Conservation (phyloP, 495 filamentous ascomycete genomes). For the Extremus antarcticus region DNA sequence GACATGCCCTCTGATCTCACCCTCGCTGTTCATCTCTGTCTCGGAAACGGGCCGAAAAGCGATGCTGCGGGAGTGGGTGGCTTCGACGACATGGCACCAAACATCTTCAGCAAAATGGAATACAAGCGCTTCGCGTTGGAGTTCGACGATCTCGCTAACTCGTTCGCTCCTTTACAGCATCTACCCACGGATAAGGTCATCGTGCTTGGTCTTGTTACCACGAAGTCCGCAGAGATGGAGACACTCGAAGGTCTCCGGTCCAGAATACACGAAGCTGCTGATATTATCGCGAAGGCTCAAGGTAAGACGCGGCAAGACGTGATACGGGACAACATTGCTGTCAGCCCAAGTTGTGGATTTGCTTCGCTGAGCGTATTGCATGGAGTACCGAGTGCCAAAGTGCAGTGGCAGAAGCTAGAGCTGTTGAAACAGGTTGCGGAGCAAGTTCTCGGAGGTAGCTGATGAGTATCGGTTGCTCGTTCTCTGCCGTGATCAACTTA, state of each 20-base stretch:
- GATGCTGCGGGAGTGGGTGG: constrained; percentile 20
- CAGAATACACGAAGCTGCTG: constrained; percentile 23
- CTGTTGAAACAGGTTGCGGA: constrained; percentile 27
- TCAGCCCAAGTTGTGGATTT: constrained; percentile 29
- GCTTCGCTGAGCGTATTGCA: constrained; percentile 22
- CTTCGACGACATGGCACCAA: constrained; percentile 27
- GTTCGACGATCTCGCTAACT: constrained; percentile 37
- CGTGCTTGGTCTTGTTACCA: constrained; percentile 24
- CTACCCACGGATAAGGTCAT: constrained; percentile 24
- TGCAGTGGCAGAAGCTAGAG: constrained; percentile 26
- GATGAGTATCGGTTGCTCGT: no score
- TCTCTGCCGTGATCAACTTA: no score
- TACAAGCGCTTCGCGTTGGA: constrained; percentile 27
- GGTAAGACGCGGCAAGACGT: not conserved
- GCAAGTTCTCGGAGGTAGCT: constrained; percentile 19
- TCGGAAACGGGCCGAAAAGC: constrained; percentile 3
- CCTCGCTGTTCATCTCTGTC: constrained; percentile 27
- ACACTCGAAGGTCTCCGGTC: constrained; percentile 20
- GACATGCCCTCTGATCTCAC: constrained; percentile 23
- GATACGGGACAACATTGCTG: constrained; percentile 30
- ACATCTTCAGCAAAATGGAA: constrained; percentile 26
- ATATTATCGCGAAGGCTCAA: constrained; percentile 19
- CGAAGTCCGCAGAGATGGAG: constrained; percentile 24
- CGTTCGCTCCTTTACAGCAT: constrained; percentile 22
- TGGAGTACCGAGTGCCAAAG: constrained; percentile 40